These are phyloP conservation scores for Melampsora larici-populina DNA, from an alignment of 1,284 basidiomycete species.

Conservation along the genomic window DNA sequence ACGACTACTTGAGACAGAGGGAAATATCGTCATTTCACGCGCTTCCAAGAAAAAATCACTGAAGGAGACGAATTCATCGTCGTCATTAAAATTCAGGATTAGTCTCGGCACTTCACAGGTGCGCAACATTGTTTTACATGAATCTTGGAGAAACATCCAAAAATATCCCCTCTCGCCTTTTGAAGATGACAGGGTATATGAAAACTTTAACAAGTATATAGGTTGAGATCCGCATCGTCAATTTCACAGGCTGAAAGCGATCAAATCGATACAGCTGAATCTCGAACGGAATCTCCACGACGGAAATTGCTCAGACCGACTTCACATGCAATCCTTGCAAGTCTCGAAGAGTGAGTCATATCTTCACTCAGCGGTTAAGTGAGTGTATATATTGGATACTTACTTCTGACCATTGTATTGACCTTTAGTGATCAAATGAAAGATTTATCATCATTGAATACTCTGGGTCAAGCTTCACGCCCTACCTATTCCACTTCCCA, in stretches of 20 bases:
- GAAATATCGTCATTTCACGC: neutral
- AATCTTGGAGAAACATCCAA: neutral
- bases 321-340: neutral
- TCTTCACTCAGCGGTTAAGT: neutral
- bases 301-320: neutral
- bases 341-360: neutral
- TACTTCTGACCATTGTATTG: no score
- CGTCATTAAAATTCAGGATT: neutral
- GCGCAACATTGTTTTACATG: neutral
- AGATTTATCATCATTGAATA: neutral
- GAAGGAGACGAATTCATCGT: neutral
- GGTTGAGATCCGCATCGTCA: neutral
- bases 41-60: neutral
- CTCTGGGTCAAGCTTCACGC: constrained; percentile 20
- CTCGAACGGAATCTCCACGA: neutral
- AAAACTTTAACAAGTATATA: neutral
- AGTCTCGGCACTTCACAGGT: neutral
- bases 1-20: neutral
- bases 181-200: neutral
- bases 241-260: neutral
- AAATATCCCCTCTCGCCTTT: no score
- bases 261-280: neutral
- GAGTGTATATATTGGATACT: no score
- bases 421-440: neutral
- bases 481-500: constrained; percentile 37